Conservation (phyloP, 208 protist genomes). For the Leishmania aethiopica region DNA sequence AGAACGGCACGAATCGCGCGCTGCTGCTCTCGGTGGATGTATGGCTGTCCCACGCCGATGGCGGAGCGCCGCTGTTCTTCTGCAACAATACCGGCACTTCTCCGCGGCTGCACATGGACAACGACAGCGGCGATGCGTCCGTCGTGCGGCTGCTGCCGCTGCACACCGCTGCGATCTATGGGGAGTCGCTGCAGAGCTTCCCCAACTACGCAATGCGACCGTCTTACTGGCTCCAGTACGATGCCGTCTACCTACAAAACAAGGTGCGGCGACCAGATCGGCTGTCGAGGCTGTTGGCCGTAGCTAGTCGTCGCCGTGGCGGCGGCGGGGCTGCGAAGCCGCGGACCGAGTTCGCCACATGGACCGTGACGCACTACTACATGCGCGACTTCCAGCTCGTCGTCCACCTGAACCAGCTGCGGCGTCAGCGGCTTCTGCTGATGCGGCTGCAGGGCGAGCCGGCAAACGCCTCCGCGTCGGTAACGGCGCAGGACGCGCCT, state of each 20-base stretch:
- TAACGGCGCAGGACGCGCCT: not conserved
- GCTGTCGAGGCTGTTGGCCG: not conserved
- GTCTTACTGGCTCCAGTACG: constrained; percentile 26
- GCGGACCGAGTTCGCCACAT: constrained; percentile 5
- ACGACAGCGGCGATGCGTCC: not conserved
- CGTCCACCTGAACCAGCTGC: constrained; percentile 22
- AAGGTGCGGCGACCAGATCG: not conserved
- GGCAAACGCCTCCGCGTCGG: not conserved
- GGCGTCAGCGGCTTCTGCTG: not conserved
- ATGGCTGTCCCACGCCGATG: constrained; percentile 18
- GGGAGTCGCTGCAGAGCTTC: constrained; percentile 20
- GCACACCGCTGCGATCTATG: constrained; percentile 20
- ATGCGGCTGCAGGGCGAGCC: not conserved
- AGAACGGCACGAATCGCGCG: not conserved
- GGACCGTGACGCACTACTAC: constrained; percentile 13
- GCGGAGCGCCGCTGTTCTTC: constrained; percentile 3
- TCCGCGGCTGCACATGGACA: not conserved
- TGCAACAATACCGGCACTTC: not conserved
- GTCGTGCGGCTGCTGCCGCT: constrained; percentile 14
- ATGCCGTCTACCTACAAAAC: constrained; percentile 18
- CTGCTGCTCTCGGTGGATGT: constrained; percentile 23
- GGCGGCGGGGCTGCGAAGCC: not conserved
- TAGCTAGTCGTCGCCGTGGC: not conserved
- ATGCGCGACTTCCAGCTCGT: constrained; percentile 27
- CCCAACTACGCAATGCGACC: constrained; percentile 8